Conservation (phyloP, 768 basidiomycete species). For the Amanita molliuscula region DNA sequence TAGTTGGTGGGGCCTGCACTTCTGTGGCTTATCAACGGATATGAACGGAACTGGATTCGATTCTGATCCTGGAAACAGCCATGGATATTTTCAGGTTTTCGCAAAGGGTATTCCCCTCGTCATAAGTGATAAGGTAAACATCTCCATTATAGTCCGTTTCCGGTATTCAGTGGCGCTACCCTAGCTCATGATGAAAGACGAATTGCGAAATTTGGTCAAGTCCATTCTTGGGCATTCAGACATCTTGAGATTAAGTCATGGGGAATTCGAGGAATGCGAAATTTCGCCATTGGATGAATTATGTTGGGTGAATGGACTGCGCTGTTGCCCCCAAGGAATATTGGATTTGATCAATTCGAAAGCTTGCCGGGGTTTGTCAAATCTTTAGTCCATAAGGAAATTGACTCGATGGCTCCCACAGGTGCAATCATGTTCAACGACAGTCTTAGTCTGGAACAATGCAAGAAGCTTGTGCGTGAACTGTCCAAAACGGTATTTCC, state of each 20-base stretch:
- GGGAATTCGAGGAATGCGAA: conserved; percentile 9
- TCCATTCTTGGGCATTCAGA: conserved; percentile 57
- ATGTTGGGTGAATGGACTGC: conserved; percentile 61
- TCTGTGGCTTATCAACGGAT: conserved; percentile 25
- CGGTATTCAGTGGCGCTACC: conserved; percentile 9
- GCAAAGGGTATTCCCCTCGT: conserved; percentile 59
- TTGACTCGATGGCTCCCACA: conserved; percentile 20
- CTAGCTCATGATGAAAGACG: conserved; percentile 56
- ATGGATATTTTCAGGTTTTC: conserved; percentile 53
- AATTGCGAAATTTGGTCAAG: conserved; percentile 69
- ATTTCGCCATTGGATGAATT: conserved; percentile 18
- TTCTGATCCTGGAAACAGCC: conserved; percentile 19
- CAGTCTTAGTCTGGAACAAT: conserved; percentile 53
- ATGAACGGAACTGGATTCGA: conserved; percentile 12
- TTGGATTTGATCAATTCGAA: conserved; percentile 87
- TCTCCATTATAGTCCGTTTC: conserved; percentile 13
- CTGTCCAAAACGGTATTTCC: conserved; percentile 72
- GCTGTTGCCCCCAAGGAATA: conserved; percentile 76
- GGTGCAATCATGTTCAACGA: conserved; percentile 99
- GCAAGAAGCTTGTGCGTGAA: conserved; percentile 52
- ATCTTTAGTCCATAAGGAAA: conserved; percentile 2
- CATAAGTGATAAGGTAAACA: conserved; percentile 64
- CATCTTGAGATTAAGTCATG: conserved; percentile 22
- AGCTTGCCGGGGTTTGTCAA: conserved; percentile 76
- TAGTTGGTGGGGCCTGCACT: conserved; percentile 58